Conservation (phyloP, 257 asterid species). For the Fraxinus anomala region DNA sequence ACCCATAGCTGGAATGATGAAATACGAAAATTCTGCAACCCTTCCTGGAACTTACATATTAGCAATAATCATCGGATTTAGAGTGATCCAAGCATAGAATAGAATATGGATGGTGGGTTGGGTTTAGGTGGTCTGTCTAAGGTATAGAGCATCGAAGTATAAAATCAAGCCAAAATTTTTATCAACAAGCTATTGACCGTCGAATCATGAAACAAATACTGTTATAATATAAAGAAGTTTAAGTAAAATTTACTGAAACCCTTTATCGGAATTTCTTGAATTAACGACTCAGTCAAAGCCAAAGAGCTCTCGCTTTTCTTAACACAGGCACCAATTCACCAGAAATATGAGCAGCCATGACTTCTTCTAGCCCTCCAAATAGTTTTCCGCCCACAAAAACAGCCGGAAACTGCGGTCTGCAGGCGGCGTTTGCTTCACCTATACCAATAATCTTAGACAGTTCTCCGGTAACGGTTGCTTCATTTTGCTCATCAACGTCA, state of each 20-base stretch:
- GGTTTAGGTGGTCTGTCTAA: too few species aligned
- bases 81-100: too few species aligned
- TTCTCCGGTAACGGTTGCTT: slow-evolving; percentile 28
- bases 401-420: slow-evolving; percentile 50
- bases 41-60: too few species aligned
- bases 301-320: slow-evolving; percentile 69
- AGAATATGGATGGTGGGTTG: too few species aligned
- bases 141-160: neutral
- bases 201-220: too few species aligned
- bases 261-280: slow-evolving; percentile 6
- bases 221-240: neutral
- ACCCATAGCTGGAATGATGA: too few species aligned
- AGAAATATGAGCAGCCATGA: slow-evolving; percentile 73
- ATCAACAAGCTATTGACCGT: neutral
- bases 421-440: neutral
- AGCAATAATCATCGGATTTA: too few species aligned
- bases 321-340: slow-evolving; percentile 80
- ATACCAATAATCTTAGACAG: slow-evolving; percentile 26
- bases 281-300: slow-evolving; percentile 56
- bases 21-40: too few species aligned
- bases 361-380: slow-evolving; percentile 78
- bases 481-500: slow-evolving; percentile 55
- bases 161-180: slow-evolving; percentile 21
- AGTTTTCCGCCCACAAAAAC: slow-evolving; percentile 77
- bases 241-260: neutral